A percentile compares a stretch with the other conserved stretches of the same genome.
Conservation (phyloP, 2,329 filamentous ascomycete genomes). For the Grosmannia penicillata region DNA sequence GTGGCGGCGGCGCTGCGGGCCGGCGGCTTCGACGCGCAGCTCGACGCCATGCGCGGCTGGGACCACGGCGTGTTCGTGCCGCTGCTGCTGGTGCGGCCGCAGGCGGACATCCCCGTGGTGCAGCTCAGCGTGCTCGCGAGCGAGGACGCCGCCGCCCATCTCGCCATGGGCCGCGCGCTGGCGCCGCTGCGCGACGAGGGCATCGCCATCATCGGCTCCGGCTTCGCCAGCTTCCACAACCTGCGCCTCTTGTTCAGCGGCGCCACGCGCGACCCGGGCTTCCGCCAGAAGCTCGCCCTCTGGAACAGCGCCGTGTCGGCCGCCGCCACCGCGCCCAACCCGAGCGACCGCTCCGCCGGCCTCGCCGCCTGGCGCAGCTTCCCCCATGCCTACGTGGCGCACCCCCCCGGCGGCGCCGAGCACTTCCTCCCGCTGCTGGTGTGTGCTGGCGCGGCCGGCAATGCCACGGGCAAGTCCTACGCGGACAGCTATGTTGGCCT, state of each 20-base stretch:
- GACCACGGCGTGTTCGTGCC: slow-evolving; percentile 48
- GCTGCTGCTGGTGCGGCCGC: slow-evolving; percentile 36
- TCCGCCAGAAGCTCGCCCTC: slow-evolving; percentile 15
- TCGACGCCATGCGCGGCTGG: slow-evolving; percentile 32
- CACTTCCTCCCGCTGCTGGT: slow-evolving; percentile 46
- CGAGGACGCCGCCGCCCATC: slow-evolving; percentile 33
- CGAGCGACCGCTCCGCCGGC: slow-evolving; percentile 21
- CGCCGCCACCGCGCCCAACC: slow-evolving; percentile 20
- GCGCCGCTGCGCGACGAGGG: slow-evolving; percentile 31
- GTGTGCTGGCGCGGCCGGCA: slow-evolving; percentile 34
- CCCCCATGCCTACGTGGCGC: slow-evolving; percentile 34
- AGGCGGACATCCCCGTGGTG: slow-evolving; percentile 37
- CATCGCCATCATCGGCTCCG: slow-evolving; percentile 45
- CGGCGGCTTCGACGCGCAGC: slow-evolving; percentile 26
- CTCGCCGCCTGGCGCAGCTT: slow-evolving; percentile 32
- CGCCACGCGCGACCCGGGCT: slow-evolving; percentile 9
- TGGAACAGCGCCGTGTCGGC: slow-evolving; percentile 33
- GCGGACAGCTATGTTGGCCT: slow-evolving; percentile 32
- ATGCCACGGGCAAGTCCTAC: slow-evolving; percentile 26
- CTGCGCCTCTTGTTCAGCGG: slow-evolving; percentile 27
- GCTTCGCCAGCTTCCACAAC: slow-evolving; percentile 45
- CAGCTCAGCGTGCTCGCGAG: slow-evolving; percentile 39
- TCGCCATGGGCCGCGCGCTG: slow-evolving; percentile 38
- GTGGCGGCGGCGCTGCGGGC: slow-evolving; percentile 28
- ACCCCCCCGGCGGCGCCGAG: slow-evolving; percentile 37